Conservation (phyloP, 164 flowering plant genomes). For the Protea cynaroides region DNA sequence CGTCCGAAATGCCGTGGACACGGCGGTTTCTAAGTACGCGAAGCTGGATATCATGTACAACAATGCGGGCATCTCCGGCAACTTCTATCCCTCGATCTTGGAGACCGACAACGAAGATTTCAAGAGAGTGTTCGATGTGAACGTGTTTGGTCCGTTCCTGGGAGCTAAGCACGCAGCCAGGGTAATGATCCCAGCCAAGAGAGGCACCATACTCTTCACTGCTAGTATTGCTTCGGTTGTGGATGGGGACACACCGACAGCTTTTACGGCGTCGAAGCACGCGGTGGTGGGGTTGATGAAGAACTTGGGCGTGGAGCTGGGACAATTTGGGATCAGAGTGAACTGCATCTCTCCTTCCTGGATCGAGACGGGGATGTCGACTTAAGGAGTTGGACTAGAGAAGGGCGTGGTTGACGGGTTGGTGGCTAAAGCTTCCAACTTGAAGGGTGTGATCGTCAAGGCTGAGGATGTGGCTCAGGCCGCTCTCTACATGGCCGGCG, state of each 20-base stretch:
- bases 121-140: too few relatives aligned
- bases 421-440: neutral
- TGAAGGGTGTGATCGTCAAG: constrained; percentile 12
- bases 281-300: constrained; percentile 29
- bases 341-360: constrained; percentile 19
- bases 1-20: constrained; percentile 15
- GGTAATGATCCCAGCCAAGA: constrained; percentile 27
- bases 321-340: constrained; percentile 18
- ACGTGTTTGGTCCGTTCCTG: constrained; percentile 18
- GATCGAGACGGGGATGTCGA: neutral
- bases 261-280: constrained; percentile 37
- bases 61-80: constrained; percentile 23
- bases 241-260: constrained; percentile 20
- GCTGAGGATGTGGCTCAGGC: constrained; percentile 28
- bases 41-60: constrained; percentile 26
- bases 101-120: constrained; percentile 18
- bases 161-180: constrained; percentile 40
- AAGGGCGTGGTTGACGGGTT: too few relatives aligned
- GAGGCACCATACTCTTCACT: constrained; percentile 27
- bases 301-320: constrained; percentile 17
- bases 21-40: constrained; percentile 14
- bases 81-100: constrained; percentile 5
- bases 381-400: too few relatives aligned
- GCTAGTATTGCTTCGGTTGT: constrained; percentile 15
- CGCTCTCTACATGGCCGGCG: constrained; percentile 23